Base-by-base conservation (phyloP, 192 early-diverging fungal genomes). In the Neocallimastix lanati region DNA sequence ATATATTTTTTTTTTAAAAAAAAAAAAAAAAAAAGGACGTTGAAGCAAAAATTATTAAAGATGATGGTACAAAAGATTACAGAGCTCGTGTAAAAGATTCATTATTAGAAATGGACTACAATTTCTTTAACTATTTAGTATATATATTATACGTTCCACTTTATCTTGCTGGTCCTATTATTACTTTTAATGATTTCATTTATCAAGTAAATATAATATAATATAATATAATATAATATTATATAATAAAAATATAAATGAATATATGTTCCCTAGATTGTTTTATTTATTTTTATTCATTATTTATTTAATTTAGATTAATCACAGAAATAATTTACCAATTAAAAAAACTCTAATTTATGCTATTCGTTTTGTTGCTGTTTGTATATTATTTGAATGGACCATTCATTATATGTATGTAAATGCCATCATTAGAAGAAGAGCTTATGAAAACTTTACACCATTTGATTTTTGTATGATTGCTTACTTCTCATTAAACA, bases 111-210 rank as follows among this genome's bases (percentile, higher is more conserved):
- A 80, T 82, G 11, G 94, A 96, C 76, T 98, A 96, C 86, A 92
- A 91, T 78, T 87, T 93, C 77, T 78, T 86, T 80, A 89, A 93
- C 83, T 99, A 93, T 82, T 85, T 93, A 80, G 87, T 91, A 0
- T 98, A 94, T 81, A 80, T 93, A 13, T 77, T 94, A n/a, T 99
- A 99, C 79, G 90, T 92, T 25, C 97, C 97, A 5, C 87, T 99
- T 76, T 99, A 94, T 84, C 84, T 98, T 35, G 93, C 95, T 29
- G 97, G 97, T 12, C 97, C 97, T 21, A 96, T 99, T 67, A 93
- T 97, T 80, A 92, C 96, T 0, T 99, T 92, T 86, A 99, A 98
- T 85, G 91, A 93, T 82, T 97, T 94, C 84, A 86, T 94, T 2
- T 88, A 90, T 77, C 96, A 98, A 86, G 88, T 92, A 83, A 79